Percentiles rank a stretch among this genome's conserved stretches.
Evolutionary conservation across 2,329 filamentous ascomycete species (phyloP).

Genomic region (Monosporascus ibericus): DNA sequence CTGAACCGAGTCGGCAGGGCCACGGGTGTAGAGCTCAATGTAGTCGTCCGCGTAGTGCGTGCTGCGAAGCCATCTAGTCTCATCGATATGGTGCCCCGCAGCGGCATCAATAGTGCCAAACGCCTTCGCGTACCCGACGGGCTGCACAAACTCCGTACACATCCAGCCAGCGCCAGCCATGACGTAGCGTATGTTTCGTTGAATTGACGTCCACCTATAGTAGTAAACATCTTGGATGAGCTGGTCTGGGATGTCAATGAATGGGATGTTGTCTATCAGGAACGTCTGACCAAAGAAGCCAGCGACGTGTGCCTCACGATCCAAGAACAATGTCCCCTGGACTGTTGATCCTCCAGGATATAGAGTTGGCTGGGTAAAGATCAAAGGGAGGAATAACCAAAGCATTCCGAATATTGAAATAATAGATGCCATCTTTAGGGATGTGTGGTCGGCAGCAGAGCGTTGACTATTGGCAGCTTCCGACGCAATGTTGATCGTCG

Average conservation of each 20-base stretch:
- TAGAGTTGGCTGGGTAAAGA: slow-evolving; percentile 1
- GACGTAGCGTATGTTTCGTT: slow-evolving; percentile 35
- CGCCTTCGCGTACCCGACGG: slow-evolving; percentile 28
- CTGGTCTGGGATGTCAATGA: slow-evolving; percentile 35
- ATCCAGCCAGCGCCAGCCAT: slow-evolving; percentile 34
- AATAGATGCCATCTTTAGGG: slow-evolving; percentile 12
- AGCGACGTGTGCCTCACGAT: slow-evolving; percentile 18
- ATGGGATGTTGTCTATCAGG: slow-evolving; percentile 32
- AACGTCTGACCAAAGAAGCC: slow-evolving; percentile 21
- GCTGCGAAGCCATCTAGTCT: slow-evolving; percentile 34
- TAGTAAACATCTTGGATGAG: slow-evolving; percentile 39
- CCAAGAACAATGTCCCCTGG: slow-evolving; percentile 19
- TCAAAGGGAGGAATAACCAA: slow-evolving; percentile 7
- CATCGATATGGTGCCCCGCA: slow-evolving; percentile 31
- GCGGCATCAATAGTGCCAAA: slow-evolving; percentile 27
- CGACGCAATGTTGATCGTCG: not conserved
- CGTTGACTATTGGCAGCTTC: slow-evolving; percentile 1
- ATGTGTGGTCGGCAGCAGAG: slow-evolving; percentile 8
- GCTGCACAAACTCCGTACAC: slow-evolving; percentile 37
- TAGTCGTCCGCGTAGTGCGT: slow-evolving; percentile 32
- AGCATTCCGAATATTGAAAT: slow-evolving; percentile 13
- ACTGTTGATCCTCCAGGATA: not conserved
- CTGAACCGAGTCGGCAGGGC: slow-evolving; percentile 28
- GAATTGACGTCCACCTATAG: slow-evolving; percentile 35
- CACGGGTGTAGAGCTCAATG: slow-evolving; percentile 30